phyloP scores from a whole-genome alignment of 2,329 filamentous ascomycete species.

The Dothideomycetes sp. region DNA sequence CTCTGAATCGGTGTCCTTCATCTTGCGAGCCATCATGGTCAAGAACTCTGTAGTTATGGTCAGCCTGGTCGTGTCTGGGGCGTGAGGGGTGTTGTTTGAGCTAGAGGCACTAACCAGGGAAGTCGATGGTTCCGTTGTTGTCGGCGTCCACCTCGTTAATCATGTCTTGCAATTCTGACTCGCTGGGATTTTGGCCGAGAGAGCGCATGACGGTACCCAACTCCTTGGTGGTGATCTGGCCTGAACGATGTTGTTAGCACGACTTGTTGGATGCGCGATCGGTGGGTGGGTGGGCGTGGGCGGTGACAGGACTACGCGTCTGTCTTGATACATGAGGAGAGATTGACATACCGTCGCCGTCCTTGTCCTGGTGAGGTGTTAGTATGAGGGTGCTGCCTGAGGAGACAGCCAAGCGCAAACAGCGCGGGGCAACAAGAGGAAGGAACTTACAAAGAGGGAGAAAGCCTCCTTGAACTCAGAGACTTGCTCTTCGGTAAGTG shows the following conservation, averaged over 20 bases:
- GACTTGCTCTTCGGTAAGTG: constrained; percentile 98
- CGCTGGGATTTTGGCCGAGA: constrained; percentile 54
- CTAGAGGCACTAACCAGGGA: constrained; percentile 40
- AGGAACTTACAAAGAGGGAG: constrained; percentile 87
- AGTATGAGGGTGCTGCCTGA: constrained; percentile 12
- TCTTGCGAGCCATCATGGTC: constrained; percentile 56
- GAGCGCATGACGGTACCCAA: constrained; percentile 56
- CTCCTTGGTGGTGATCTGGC: constrained; percentile 56
- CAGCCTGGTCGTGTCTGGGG: background rate
- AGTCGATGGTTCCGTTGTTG: constrained; percentile 57
- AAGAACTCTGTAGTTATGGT: constrained; percentile 45
- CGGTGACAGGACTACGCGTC: background rate
- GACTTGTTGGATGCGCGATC: background rate
- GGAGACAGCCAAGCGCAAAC: constrained; percentile 22
- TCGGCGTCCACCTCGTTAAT: constrained; percentile 59
- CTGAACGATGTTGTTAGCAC: constrained; percentile 27
- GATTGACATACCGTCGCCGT: constrained; percentile 43
- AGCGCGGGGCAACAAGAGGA: too few relatives aligned
- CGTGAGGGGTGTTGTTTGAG: background rate
- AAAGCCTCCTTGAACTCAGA: constrained; percentile 99
- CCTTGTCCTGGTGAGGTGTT: constrained; percentile 41
- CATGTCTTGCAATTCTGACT: constrained; percentile 56
- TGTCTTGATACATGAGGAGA: constrained; percentile 5
- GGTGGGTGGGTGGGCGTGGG: constrained; percentile 10
- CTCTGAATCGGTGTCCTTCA: constrained; percentile 53